Base-by-base conservation (phyloP, 2,329 filamentous ascomycete species). In the Phoma sp. region DNA sequence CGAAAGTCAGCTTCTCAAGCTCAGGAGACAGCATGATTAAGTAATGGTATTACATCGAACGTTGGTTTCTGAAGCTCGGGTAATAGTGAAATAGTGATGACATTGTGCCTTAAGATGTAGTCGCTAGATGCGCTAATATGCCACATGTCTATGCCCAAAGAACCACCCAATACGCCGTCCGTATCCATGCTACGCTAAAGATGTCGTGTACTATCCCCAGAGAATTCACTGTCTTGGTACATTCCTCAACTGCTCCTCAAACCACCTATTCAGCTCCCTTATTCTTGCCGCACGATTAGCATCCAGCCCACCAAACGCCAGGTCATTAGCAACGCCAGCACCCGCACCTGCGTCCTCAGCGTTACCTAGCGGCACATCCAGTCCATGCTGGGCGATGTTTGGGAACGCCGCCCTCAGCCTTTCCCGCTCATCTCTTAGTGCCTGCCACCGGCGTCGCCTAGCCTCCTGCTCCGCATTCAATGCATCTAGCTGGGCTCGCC, bases 1-100 rank as follows among this genome's bases (percentile, higher is more conserved):
- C 30, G 5, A 43, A 43, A 17, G 29, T 25, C 9, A 49, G 45
- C 14, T 61, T 67, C 49, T 53, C 59, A 14, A 68, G 64, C 40
- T 66, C 62, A 11, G 53, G 54, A 30, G 54, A 42, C 2, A 47
- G 23, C 29, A 11, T 30, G 15, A 38, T 7, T 5, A 51, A 33
- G 40, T 46, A 18, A 40, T 17, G 17, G 26, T 40, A 15, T n/a
- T 39, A 33, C 7, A 5, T 15, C n/a, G n/a, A n/a, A n/a, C n/a
- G n/a, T n/a, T n/a, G n/a, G n/a, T n/a, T n/a, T n/a, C n/a, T n/a
- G n/a, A n/a, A n/a, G n/a, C n/a, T n/a, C n/a, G n/a, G n/a, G n/a
- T n/a, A n/a, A n/a, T n/a, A n/a, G n/a, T n/a, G n/a, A n/a, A n/a
- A n/a, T n/a, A n/a, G n/a, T n/a, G n/a, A n/a, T n/a, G n/a, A n/a